Conservation (phyloP, 495 filamentous ascomycete species). For the Trichoderma reesei region DNA sequence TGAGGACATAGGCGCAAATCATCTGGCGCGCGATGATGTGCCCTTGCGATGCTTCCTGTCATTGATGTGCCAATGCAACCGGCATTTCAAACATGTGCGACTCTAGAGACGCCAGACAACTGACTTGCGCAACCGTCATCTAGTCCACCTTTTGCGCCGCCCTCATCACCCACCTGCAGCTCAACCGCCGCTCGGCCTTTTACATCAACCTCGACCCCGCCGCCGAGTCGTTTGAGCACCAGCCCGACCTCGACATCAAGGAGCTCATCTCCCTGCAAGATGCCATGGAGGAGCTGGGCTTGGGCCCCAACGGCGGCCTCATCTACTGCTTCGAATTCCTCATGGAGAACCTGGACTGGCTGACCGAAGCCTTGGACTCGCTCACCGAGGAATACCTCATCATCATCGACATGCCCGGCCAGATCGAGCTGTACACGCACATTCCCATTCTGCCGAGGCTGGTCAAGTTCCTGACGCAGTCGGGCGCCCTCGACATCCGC, state of each 20-base stretch:
- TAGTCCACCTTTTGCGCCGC: constrained; percentile 91
- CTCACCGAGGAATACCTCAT: constrained; percentile 91
- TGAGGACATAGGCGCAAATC: too few relatives aligned
- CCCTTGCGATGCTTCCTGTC: too few relatives aligned
- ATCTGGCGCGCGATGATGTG: too few relatives aligned
- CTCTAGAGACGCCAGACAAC: constrained; percentile 11
- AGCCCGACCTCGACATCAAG: constrained; percentile 93
- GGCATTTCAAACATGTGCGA: not conserved
- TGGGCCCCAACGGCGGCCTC: constrained; percentile 90
- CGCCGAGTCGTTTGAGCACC: constrained; percentile 82
- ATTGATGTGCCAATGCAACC: not conserved
- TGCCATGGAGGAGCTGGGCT: constrained; percentile 93
- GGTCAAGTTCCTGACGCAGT: constrained; percentile 65
- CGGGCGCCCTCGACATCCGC: constrained; percentile 75
- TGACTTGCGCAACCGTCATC: constrained; percentile 11
- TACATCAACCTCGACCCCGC: constrained; percentile 98
- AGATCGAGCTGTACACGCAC: constrained; percentile 98
- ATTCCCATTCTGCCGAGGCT: constrained; percentile 86
- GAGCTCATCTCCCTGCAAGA: constrained; percentile 92
- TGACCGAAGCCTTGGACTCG: constrained; percentile 76
- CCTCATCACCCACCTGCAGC: constrained; percentile 82
- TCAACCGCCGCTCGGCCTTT: constrained; percentile 77
- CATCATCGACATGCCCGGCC: constrained; percentile 96
- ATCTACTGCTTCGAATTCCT: constrained; percentile 98
- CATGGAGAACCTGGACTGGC: constrained; percentile 90